Percentiles rank a stretch among this genome's conserved stretches.
These are phyloP conservation scores for Stachybotrys chartarum DNA, from an alignment of 2,329 filamentous ascomycete genomes.

Conservation along the genomic window DNA sequence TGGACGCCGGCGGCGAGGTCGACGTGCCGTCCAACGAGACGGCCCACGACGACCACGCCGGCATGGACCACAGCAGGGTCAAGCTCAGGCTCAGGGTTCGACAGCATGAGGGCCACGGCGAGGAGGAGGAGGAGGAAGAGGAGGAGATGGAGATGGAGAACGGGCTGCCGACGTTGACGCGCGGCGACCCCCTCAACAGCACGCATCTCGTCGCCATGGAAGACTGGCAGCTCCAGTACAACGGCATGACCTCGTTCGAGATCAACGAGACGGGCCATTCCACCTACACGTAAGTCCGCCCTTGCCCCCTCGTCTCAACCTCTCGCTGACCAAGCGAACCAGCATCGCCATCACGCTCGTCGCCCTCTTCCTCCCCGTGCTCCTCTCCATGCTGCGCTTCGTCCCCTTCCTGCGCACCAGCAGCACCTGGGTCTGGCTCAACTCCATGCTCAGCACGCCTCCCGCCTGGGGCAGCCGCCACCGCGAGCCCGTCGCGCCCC, in stretches of 20 bases:
- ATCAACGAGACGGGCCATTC: slow-evolving; percentile 28
- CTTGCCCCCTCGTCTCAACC: not conserved
- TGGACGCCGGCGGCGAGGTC: slow-evolving; percentile 1
- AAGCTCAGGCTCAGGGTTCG: slow-evolving; percentile 1
- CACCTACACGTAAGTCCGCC: slow-evolving; percentile 9
- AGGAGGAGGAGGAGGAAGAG: slow-evolving; percentile 1
- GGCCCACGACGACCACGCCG: not conserved
- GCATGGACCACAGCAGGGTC: slow-evolving; percentile 1
- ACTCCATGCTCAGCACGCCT: slow-evolving; percentile 22
- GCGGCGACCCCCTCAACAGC: slow-evolving; percentile 17
- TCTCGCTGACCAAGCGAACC: not conserved
- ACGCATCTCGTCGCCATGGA: slow-evolving; percentile 20
- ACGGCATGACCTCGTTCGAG: slow-evolving; percentile 44
- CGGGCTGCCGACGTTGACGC: slow-evolving; percentile 13
- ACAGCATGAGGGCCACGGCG: slow-evolving; percentile 5
- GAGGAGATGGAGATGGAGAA: slow-evolving; percentile 5
- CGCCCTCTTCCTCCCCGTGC: slow-evolving; percentile 21
- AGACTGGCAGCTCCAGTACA: slow-evolving; percentile 35
- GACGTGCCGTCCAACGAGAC: not conserved
- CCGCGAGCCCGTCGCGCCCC: slow-evolving; percentile 17
- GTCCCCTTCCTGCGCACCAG: slow-evolving; percentile 18
- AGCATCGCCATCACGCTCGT: slow-evolving; percentile 18
- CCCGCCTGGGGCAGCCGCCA: slow-evolving; percentile 22
- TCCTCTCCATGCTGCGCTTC: slow-evolving; percentile 25
- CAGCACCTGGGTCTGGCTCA: slow-evolving; percentile 16